These are phyloP conservation scores for Dactylellina sp. DNA, from an alignment of 2,329 filamentous ascomycete genomes.

Conservation along the genomic window DNA sequence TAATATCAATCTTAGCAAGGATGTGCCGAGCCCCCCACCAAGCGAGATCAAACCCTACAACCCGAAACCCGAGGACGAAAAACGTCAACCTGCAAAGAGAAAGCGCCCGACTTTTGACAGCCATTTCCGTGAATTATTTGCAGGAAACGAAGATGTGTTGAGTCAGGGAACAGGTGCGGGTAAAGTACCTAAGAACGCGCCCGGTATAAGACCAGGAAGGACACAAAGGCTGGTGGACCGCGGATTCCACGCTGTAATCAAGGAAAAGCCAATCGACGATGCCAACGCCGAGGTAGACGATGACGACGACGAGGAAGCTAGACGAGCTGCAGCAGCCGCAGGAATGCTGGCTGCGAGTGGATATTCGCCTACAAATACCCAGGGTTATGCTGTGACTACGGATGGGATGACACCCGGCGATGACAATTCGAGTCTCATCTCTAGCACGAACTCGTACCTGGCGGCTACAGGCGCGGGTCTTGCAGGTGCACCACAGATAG, in stretches of 20 bases:
- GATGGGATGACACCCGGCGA: constrained; percentile 52
- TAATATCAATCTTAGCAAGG: constrained; percentile 60
- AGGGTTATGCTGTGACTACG: constrained; percentile 20
- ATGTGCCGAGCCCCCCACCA: constrained; percentile 41
- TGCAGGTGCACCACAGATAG: constrained; percentile 44
- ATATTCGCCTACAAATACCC: constrained; percentile 33
- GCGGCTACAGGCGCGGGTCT: constrained; percentile 50
- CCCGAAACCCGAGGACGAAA: constrained; percentile 35
- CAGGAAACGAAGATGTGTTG: constrained; percentile 48
- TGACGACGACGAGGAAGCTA: constrained; percentile 50
- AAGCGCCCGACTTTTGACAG: constrained; percentile 48
- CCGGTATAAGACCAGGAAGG: constrained; percentile 12
- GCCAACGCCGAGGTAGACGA: constrained; percentile 20
- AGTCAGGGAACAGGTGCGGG: constrained; percentile 49
- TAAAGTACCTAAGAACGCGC: constrained; percentile 28
- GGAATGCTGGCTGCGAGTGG: constrained; percentile 42
- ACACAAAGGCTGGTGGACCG: constrained; percentile 46
- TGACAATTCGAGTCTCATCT: constrained; percentile 51
- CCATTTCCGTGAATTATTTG: constrained; percentile 54
- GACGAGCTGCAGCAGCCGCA: constrained; percentile 33
- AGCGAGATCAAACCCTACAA: constrained; percentile 52
- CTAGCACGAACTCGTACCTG: constrained; percentile 54
- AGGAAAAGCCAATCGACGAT: constrained; percentile 55
- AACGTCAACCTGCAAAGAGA: constrained; percentile 20
- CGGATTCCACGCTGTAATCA: constrained; percentile 55